phyloP scores from a whole-genome alignment of 768 basidiomycete species.

The Boletus sensibilis region DNA sequence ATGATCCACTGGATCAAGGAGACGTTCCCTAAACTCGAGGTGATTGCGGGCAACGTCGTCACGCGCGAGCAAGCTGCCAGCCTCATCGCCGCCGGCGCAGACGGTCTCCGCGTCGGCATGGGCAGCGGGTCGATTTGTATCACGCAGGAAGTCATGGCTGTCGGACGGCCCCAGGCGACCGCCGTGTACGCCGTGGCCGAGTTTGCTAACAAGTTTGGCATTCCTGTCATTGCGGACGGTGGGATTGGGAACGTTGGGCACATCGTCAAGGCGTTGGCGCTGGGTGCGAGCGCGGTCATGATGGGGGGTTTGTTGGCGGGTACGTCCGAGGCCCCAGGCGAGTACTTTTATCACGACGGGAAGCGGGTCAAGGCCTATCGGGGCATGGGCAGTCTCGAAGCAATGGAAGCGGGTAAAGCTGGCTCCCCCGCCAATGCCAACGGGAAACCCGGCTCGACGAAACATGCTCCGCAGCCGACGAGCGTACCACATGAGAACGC shows the following conservation, averaged over 20 bases:
- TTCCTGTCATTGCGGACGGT: conserved; percentile 96
- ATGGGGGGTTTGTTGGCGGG: conserved; percentile 97
- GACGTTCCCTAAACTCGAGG: conserved; percentile 81
- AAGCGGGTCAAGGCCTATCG: conserved; percentile 99
- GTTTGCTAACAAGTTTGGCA: conserved; percentile 89
- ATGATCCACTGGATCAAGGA: conserved; percentile 94
- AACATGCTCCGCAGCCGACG: conserved; percentile 50
- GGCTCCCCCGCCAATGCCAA: conserved; percentile 20
- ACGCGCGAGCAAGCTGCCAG: conserved; percentile 95
- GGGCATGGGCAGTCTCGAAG: conserved; percentile 96
- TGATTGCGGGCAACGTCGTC: conserved; percentile 97
- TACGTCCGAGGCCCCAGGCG: conserved; percentile 95
- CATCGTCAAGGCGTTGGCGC: conserved; percentile 92
- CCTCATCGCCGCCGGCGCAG: conserved; percentile 92
- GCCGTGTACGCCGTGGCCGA: conserved; percentile 98
- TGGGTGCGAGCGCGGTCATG: conserved; percentile 97
- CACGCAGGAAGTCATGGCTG: conserved; percentile 99
- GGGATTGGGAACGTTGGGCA: conserved; percentile 96
- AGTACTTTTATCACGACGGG: conserved; percentile 99
- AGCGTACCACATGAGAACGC: conserved; percentile 74
- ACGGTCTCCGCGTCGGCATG: conserved; percentile 96
- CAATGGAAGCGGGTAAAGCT: conserved; percentile 79
- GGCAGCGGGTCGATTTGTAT: conserved; percentile 98
- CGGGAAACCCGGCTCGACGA: conserved; percentile 35
- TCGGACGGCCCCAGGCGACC: conserved; percentile 95